Percentiles rank a stretch among this genome's conserved stretches.
Evolutionary conservation across 2,329 filamentous ascomycete genomes (phyloP).

Genomic region (Colletotrichum brevisporum): DNA sequence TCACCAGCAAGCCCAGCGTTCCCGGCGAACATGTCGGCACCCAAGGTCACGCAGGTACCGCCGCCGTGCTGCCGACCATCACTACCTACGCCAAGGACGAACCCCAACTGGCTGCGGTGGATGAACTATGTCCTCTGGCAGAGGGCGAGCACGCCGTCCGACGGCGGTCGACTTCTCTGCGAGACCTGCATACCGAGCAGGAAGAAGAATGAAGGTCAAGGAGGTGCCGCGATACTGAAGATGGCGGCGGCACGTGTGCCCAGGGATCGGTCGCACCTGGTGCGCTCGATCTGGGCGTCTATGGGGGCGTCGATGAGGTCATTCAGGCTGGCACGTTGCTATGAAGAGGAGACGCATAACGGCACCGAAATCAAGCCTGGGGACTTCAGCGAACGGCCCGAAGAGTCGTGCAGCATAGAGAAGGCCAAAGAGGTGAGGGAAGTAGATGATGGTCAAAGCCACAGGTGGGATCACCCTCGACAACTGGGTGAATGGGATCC

Average conservation of each 20-base stretch:
- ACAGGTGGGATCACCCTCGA: conserved; percentile 50
- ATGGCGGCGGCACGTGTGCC: conserved; percentile 47
- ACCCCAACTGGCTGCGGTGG: too few relatives aligned
- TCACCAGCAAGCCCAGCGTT: too few relatives aligned
- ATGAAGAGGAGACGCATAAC: conserved; percentile 48
- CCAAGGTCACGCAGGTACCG: too few relatives aligned
- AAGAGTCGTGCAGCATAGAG: conserved; percentile 42
- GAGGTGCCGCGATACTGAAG: too few relatives aligned
- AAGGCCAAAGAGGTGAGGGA: conserved; percentile 44
- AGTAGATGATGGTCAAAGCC: conserved; percentile 49
- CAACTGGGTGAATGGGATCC: conserved; percentile 52
- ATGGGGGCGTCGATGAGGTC: conserved; percentile 52
- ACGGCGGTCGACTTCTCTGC: too few relatives aligned
- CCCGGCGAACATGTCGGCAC: too few relatives aligned
- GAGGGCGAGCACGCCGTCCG: too few relatives aligned
- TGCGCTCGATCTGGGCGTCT: conserved; percentile 49
- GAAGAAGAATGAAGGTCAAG: too few relatives aligned
- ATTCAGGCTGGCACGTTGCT: conserved; percentile 51
- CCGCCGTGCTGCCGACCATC: conserved; percentile 49
- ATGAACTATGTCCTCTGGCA: too few relatives aligned
- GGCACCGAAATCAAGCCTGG: conserved; percentile 38
- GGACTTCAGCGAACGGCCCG: not conserved
- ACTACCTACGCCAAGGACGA: conserved; percentile 50
- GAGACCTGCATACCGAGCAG: too few relatives aligned
- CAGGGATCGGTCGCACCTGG: conserved; percentile 51